phyloP scores from a whole-genome alignment of 2,329 filamentous ascomycete species.

The Sphaerulina musiva region DNA sequence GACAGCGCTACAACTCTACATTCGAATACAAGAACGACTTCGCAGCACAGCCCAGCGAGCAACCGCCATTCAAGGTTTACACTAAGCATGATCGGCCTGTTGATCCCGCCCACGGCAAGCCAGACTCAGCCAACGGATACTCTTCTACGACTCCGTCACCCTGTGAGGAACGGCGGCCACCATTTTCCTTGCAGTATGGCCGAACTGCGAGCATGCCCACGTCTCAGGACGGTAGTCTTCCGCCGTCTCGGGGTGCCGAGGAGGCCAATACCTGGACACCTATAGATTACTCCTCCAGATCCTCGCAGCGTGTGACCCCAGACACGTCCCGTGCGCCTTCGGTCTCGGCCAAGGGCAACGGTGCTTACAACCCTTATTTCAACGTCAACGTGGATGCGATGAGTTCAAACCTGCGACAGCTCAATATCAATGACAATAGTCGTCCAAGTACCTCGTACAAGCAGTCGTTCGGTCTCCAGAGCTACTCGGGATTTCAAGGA shows the following conservation, averaged over 20 bases:
- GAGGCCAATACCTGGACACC: constrained; percentile 33
- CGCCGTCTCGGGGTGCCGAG: constrained; percentile 49
- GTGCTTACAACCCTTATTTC: constrained; percentile 35
- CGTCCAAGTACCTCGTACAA: constrained; percentile 18
- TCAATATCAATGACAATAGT: constrained; percentile 16
- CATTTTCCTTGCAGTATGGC: constrained; percentile 41
- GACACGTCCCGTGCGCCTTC: constrained; percentile 37
- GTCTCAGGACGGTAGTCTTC: constrained; percentile 51
- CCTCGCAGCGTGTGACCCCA: constrained; percentile 20
- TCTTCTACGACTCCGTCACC: constrained; percentile 35
- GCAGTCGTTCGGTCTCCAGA: constrained; percentile 11
- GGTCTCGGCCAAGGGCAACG: constrained; percentile 44
- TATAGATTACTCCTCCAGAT: constrained; percentile 16
- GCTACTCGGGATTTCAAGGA: not conserved
- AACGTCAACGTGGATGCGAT: constrained; percentile 38
- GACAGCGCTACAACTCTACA: constrained; percentile 20
- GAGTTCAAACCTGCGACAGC: constrained; percentile 32
- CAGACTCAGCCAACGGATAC: constrained; percentile 15
- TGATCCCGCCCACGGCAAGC: constrained; percentile 26
- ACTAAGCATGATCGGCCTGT: constrained; percentile 32
- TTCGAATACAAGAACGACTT: constrained; percentile 19
- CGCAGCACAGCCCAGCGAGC: constrained; percentile 20
- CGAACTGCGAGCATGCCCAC: constrained; percentile 39
- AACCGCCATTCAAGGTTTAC: constrained; percentile 30
- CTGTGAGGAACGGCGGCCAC: constrained; percentile 38